These are phyloP conservation scores for Strobilomyces echinocephalus DNA, from an alignment of 768 basidiomycete species.

Conservation along the genomic window DNA sequence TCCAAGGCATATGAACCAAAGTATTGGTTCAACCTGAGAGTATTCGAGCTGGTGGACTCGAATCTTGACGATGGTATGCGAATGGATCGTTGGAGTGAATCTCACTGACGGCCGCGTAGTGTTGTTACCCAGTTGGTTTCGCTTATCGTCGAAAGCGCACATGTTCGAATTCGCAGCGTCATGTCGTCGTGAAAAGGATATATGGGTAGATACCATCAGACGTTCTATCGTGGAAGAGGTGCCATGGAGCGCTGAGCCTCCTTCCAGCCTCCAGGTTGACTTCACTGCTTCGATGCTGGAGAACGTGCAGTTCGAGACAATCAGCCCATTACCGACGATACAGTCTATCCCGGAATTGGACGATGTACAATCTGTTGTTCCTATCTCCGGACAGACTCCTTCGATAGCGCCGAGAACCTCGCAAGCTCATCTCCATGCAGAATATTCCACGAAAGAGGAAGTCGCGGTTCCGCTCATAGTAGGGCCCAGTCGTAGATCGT, in stretches of 20 bases:
- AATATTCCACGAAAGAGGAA: slow-evolving; percentile 19
- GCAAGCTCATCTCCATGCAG: slow-evolving; percentile 20
- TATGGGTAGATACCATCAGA: slow-evolving; percentile 76
- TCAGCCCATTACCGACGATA: slow-evolving; percentile 47
- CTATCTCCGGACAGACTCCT: slow-evolving; percentile 6
- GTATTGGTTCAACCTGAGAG: slow-evolving; percentile 80
- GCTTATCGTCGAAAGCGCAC: slow-evolving; percentile 62
- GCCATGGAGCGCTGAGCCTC: slow-evolving; percentile 56
- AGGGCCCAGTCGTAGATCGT: slow-evolving; percentile 51
- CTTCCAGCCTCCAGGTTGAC: slow-evolving; percentile 54
- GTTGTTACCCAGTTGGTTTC: slow-evolving; percentile 76
- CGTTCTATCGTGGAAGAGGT: slow-evolving; percentile 42
- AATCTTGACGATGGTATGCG: slow-evolving; percentile 71
- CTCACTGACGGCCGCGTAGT: slow-evolving; percentile 40
- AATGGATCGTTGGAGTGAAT: not conserved
- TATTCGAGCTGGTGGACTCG: slow-evolving; percentile 66
- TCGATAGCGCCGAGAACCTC: not conserved
- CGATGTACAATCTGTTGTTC: slow-evolving; percentile 9
- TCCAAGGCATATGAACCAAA: slow-evolving; percentile 76
- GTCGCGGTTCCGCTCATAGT: slow-evolving; percentile 6
- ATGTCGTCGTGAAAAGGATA: slow-evolving; percentile 75
- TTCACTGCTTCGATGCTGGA: slow-evolving; percentile 33
- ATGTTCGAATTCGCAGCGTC: slow-evolving; percentile 84
- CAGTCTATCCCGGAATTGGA: slow-evolving; percentile 52
- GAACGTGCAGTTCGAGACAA: slow-evolving; percentile 38